Percentiles rank a stretch among this genome's conserved stretches.
Evolutionary conservation across 148 eudicot genomes (phyloP).

Genomic region (Mesembryanthemum crystallinum): DNA sequence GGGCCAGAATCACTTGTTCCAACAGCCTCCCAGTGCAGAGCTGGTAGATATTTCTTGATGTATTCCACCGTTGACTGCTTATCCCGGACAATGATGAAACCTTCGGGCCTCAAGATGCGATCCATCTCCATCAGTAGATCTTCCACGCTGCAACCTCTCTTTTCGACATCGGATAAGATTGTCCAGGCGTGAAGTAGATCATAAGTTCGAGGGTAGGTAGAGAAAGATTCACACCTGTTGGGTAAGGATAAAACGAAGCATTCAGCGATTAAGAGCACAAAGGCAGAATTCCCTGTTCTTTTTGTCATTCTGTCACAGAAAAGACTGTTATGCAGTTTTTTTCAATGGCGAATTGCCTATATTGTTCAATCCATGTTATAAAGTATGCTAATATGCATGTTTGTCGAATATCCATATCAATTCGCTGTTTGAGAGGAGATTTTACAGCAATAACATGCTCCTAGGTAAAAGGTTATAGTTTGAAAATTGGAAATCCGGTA

Average conservation of each 20-base stretch:
- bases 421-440: not conserved
- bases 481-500: not conserved
- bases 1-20: conserved; percentile 23
- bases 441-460: not conserved
- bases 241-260: not conserved
- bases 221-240: conserved; percentile 46
- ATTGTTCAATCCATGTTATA: too few relatives aligned
- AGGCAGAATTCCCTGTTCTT: too few relatives aligned
- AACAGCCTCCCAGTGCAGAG: conserved; percentile 42
- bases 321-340: too few relatives aligned
- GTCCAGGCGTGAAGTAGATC: conserved; percentile 48
- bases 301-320: too few relatives aligned
- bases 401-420: not conserved
- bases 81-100: conserved; percentile 43
- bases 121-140: conserved; percentile 50
- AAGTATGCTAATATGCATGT: not conserved
- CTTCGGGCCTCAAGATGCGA: conserved; percentile 43
- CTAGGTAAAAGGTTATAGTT: not conserved
- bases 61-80: conserved; percentile 32
- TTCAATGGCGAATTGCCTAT: too few relatives aligned
- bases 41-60: conserved; percentile 29
- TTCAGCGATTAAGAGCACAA: not conserved
- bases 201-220: conserved; percentile 47
- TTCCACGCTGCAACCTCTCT: conserved; percentile 40
- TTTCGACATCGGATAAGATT: conserved; percentile 35